Evolutionary conservation across 768 basidiomycete species (phyloP).

Genomic region (Rhodotorula taiwanensis): DNA sequence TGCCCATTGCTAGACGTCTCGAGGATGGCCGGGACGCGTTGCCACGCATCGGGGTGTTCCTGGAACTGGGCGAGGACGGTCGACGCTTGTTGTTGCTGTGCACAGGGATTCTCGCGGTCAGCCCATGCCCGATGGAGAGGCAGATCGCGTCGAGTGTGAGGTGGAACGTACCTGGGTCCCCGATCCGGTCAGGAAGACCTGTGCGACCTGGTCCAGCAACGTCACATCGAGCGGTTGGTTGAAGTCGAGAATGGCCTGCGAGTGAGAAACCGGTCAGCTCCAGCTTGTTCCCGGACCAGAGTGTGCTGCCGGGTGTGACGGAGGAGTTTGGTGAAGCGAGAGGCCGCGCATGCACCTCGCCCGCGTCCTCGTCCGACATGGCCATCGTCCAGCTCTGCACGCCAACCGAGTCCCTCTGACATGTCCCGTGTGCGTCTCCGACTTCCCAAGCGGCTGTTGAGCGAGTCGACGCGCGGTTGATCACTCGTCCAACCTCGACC

Average conservation of each 20-base stretch:
- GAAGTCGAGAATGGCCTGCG: constrained; percentile 39
- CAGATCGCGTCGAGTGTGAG: neutral
- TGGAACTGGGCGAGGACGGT: constrained; percentile 91
- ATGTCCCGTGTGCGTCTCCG: too few species aligned
- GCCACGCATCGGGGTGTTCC: constrained; percentile 94
- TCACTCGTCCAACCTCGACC: too few species aligned
- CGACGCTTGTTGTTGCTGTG: constrained; percentile 89
- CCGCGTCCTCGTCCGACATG: too few species aligned
- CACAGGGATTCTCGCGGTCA: neutral
- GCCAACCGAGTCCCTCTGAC: too few species aligned
- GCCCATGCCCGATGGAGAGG: neutral
- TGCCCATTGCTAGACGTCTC: constrained; percentile 77
- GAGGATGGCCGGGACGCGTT: constrained; percentile 86
- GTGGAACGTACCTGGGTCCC: constrained; percentile 64
- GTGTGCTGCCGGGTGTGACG: too few species aligned
- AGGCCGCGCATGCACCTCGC: too few species aligned
- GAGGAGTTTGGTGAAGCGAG: too few species aligned
- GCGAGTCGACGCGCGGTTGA: neutral
- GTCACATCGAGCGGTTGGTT: constrained; percentile 78
- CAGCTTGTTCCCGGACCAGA: too few species aligned
- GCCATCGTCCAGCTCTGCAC: too few species aligned
- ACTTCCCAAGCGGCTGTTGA: too few species aligned
- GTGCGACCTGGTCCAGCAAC: constrained; percentile 87
- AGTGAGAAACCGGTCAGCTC: neutral
- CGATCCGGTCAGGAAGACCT: constrained; percentile 77